A percentile compares a stretch with the other conserved stretches of the same genome.
These are phyloP conservation scores for Pestalotiopsis sp. DNA, from an alignment of 2,329 filamentous ascomycete genomes.

Conservation along the genomic window DNA sequence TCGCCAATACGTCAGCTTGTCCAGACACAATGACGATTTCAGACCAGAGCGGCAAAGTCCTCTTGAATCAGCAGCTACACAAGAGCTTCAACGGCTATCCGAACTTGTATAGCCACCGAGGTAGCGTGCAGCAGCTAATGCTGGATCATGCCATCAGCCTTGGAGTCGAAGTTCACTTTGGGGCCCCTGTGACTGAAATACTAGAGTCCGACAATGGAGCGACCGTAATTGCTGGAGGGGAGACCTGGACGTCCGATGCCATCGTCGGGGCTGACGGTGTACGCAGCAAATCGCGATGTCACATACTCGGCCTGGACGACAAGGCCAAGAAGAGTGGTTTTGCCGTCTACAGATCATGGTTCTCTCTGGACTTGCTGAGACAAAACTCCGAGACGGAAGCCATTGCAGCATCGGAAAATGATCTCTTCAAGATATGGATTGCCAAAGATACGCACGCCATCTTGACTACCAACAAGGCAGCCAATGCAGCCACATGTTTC, in stretches of 20 bases:
- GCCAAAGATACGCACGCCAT: not conserved
- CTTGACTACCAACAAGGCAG: not conserved
- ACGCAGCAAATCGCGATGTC: not conserved
- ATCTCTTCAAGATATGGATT: not conserved
- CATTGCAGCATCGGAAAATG: not conserved
- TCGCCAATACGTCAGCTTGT: not conserved
- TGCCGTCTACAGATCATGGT: not conserved
- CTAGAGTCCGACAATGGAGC: not conserved
- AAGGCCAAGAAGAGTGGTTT: not conserved
- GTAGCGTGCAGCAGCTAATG: not conserved
- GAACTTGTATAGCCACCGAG: not conserved
- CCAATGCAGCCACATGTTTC: not conserved
- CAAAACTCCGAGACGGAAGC: not conserved
- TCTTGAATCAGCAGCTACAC: not conserved
- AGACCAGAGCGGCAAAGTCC: not conserved
- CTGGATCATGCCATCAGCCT: not conserved
- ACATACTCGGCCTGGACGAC: not conserved
- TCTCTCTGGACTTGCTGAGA: not conserved
- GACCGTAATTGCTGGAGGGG: not conserved
- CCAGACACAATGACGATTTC: not conserved
- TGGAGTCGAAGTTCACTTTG: not conserved
- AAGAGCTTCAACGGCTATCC: not conserved
- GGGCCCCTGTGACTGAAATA: not conserved
- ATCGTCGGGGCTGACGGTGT: not conserved
- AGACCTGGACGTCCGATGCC: not conserved